A percentile compares a stretch with the other conserved stretches of the same genome.
These are phyloP conservation scores for Aspergillus ochraceus DNA, from an alignment of 2,329 filamentous ascomycete genomes.

Conservation along the genomic window DNA sequence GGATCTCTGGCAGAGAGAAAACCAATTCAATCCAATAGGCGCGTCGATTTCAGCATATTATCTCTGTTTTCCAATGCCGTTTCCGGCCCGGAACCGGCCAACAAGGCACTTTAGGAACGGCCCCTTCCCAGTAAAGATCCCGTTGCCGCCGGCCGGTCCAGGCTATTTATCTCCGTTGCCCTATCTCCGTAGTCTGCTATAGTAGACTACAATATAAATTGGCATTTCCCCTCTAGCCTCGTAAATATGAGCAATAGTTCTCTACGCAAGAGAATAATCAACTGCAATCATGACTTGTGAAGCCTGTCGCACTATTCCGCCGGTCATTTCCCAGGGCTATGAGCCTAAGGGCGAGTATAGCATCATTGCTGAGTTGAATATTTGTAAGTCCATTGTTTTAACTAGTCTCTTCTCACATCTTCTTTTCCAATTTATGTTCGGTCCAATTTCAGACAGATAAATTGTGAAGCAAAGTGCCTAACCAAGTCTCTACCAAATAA, in stretches of 20 bases:
- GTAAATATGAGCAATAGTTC: background rate
- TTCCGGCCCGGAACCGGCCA: constrained; percentile 1
- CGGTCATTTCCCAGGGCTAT: constrained; percentile 59
- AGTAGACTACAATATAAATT: background rate
- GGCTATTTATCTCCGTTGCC: background rate
- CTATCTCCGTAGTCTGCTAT: too few relatives aligned
- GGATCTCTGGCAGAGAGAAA: background rate
- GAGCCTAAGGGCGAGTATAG: constrained; percentile 58
- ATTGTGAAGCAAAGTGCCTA: too few relatives aligned
- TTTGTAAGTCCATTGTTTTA: constrained; percentile 38
- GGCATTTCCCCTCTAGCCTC: background rate
- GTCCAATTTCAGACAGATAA: background rate
- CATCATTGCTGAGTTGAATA: constrained; percentile 57
- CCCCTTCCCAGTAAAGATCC: background rate
- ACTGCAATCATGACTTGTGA: constrained; percentile 26
- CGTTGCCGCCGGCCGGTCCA: background rate
- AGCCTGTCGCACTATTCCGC: constrained; percentile 43
- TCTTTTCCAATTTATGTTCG: constrained; percentile 2
- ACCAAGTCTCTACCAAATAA: too few relatives aligned
- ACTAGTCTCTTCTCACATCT: too few relatives aligned
- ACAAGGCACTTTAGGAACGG: background rate
- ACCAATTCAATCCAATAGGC: background rate
- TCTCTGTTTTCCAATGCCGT: background rate
- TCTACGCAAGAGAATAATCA: too few relatives aligned
- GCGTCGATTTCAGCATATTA: background rate